These are phyloP conservation scores for Kernera saxatilis DNA, from an alignment of 345 rosid species.

Conservation along the genomic window DNA sequence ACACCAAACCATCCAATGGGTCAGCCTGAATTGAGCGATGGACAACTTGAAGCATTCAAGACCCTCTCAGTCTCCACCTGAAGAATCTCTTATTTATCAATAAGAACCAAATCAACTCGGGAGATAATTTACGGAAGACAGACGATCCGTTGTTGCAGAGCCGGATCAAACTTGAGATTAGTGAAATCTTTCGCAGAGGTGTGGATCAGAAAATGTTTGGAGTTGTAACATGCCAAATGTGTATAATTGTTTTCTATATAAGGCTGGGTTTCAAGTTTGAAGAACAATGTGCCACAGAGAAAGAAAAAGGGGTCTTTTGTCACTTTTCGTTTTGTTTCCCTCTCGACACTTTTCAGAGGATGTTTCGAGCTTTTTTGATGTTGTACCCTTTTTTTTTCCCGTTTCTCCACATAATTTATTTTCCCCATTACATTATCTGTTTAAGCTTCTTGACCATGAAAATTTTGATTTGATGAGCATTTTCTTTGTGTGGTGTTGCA, in stretches of 20 bases:
- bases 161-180: constrained; percentile 11
- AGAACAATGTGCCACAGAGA: constrained; percentile 14
- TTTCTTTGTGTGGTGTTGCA: neutral
- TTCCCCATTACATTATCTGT: neutral
- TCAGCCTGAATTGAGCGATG: constrained; percentile 52
- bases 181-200: constrained; percentile 5
- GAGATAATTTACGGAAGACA: constrained; percentile 11
- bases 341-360: neutral
- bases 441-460: neutral
- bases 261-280: constrained; percentile 25
- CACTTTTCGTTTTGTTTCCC: constrained; percentile 6
- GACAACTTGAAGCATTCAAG: constrained; percentile 64
- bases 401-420: neutral
- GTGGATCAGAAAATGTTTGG: constrained; percentile 16
- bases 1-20: constrained; percentile 32
- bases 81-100: constrained; percentile 2
- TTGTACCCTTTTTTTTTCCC: neutral
- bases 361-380: constrained; percentile 10
- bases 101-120: constrained; percentile 10
- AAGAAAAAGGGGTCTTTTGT: neutral
- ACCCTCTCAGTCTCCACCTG: constrained; percentile 40
- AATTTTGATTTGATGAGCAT: constrained; percentile 10
- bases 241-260: constrained; percentile 30
- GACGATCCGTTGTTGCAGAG: neutral
- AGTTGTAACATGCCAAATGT: constrained; percentile 34